Percentiles rank a stretch among this genome's conserved stretches.
phyloP scores from a whole-genome alignment of 805 yeast genomes.

The Candida germanica region DNA sequence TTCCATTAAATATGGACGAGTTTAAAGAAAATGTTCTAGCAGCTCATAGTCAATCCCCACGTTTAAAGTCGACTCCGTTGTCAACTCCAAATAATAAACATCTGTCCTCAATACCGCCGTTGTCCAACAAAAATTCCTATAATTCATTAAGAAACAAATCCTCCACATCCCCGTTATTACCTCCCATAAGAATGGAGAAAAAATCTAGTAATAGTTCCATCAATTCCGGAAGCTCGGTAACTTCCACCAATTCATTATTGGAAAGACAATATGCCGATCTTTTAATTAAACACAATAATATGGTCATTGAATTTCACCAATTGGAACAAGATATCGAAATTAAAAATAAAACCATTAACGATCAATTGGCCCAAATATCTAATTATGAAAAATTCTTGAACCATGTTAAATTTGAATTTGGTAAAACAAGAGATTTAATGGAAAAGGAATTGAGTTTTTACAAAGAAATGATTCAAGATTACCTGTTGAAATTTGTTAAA shows the following conservation, averaged over 20 bases:
- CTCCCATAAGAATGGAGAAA: slow-evolving; percentile 10
- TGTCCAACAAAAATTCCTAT: slow-evolving; percentile 8
- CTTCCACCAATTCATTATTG: not conserved
- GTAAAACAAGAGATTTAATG: slow-evolving; percentile 24
- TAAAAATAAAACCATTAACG: slow-evolving; percentile 23
- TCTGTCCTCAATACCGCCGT: not conserved
- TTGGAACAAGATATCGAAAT: slow-evolving; percentile 29
- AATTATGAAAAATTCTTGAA: slow-evolving; percentile 28
- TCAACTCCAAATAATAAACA: not conserved
- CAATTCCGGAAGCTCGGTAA: not conserved
- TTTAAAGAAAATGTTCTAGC: too few species aligned
- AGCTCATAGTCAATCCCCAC: too few species aligned
- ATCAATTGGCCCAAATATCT: slow-evolving; percentile 23
- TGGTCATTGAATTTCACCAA: slow-evolving; percentile 25
- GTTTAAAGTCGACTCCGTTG: slow-evolving; percentile 1
- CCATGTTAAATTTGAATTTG: slow-evolving; percentile 23
- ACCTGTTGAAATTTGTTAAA: slow-evolving; percentile 23
- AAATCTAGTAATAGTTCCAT: not conserved
- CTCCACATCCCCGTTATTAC: slow-evolving; percentile 8
- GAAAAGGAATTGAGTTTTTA: slow-evolving; percentile 29
- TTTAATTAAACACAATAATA: slow-evolving; percentile 22
- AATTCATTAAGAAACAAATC: slow-evolving; percentile 5
- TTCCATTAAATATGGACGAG: slow-evolving; percentile 8
- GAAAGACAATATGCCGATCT: slow-evolving; percentile 29
- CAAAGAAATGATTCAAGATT: slow-evolving; percentile 30